Conservation (phyloP, 169 alveolate species). For the Cyclospora cayetanensis region DNA sequence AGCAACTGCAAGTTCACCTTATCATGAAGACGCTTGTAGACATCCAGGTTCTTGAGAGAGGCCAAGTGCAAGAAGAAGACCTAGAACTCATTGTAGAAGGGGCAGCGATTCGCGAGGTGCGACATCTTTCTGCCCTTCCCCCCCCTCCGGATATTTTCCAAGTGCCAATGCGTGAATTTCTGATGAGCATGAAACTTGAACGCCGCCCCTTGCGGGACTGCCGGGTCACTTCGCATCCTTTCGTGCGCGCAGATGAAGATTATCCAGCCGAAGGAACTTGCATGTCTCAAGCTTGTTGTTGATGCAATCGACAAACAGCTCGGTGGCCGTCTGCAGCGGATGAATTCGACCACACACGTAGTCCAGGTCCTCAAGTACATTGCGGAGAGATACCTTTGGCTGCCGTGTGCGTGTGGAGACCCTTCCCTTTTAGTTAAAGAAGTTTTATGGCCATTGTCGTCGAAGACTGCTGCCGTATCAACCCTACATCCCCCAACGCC, state of each 20-base stretch:
- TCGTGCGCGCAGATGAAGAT: not conserved
- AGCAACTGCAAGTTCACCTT: slow-evolving; percentile 75
- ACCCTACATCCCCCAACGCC: too few species aligned
- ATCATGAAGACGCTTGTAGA: slow-evolving; percentile 73
- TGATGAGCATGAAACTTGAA: not conserved
- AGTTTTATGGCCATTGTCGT: too few species aligned
- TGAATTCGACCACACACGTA: slow-evolving; percentile 64
- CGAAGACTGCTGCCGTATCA: too few species aligned
- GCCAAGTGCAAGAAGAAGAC: slow-evolving; percentile 66
- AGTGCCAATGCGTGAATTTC: not conserved
- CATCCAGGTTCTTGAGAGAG: slow-evolving; percentile 65
- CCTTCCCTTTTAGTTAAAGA: too few species aligned
- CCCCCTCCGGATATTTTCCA: not conserved
- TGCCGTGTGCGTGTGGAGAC: slow-evolving; percentile 62
- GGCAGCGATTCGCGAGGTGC: slow-evolving; percentile 57
- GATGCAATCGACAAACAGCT: slow-evolving; percentile 71
- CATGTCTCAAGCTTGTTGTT: slow-evolving; percentile 42
- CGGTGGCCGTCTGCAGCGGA: slow-evolving; percentile 59
- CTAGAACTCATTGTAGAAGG: slow-evolving; percentile 74
- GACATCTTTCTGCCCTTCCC: too few species aligned
- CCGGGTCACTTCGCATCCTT: too few species aligned
- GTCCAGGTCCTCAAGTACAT: slow-evolving; percentile 60
- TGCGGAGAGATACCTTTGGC: slow-evolving; percentile 49
- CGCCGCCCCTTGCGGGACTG: not conserved
- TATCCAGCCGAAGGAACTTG: slow-evolving; percentile 25